These are phyloP conservation scores for Coniferiporia weirii DNA, from an alignment of 1,284 basidiomycete species.

Conservation along the genomic window DNA sequence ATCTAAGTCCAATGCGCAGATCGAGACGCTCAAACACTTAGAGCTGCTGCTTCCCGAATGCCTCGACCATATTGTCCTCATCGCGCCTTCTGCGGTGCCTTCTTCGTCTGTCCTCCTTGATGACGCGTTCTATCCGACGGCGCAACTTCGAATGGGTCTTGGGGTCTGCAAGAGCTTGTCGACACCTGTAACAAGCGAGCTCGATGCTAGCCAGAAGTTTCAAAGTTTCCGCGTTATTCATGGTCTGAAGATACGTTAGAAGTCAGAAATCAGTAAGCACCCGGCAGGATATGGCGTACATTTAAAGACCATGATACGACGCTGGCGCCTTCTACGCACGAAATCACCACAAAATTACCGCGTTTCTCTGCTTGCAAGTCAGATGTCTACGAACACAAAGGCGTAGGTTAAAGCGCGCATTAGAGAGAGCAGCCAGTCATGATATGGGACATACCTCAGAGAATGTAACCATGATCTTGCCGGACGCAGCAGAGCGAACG, in stretches of 20 bases:
- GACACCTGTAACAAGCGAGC: slow-evolving; percentile 71
- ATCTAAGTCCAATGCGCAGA: not conserved
- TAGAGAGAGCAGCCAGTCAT: not conserved
- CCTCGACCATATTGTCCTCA: slow-evolving; percentile 71
- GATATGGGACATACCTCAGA: slow-evolving; percentile 48
- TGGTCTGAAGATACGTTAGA: slow-evolving; percentile 40
- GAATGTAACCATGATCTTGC: slow-evolving; percentile 65
- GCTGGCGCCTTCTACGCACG: slow-evolving; percentile 61
- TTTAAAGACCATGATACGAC: slow-evolving; percentile 83
- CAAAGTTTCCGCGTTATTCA: slow-evolving; percentile 75
- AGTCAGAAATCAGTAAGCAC: not conserved
- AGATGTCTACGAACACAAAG: slow-evolving; percentile 39
- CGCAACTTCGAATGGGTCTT: slow-evolving; percentile 55
- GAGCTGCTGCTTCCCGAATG: slow-evolving; percentile 61
- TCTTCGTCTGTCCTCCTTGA: slow-evolving; percentile 74
- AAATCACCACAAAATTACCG: slow-evolving; percentile 77
- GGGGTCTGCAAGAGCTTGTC: slow-evolving; percentile 58
- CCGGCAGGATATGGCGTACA: slow-evolving; percentile 35
- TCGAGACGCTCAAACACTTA: not conserved
- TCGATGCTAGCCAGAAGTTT: slow-evolving; percentile 75
- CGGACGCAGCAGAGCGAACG: slow-evolving; percentile 56
- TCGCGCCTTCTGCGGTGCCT: slow-evolving; percentile 75
- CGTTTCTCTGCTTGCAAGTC: slow-evolving; percentile 78
- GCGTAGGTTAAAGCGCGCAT: not conserved
- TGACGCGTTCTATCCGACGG: slow-evolving; percentile 65